Evolutionary conservation across 2,329 filamentous ascomycete species (phyloP).

Genomic region (Scortechinia acanthostroma): DNA sequence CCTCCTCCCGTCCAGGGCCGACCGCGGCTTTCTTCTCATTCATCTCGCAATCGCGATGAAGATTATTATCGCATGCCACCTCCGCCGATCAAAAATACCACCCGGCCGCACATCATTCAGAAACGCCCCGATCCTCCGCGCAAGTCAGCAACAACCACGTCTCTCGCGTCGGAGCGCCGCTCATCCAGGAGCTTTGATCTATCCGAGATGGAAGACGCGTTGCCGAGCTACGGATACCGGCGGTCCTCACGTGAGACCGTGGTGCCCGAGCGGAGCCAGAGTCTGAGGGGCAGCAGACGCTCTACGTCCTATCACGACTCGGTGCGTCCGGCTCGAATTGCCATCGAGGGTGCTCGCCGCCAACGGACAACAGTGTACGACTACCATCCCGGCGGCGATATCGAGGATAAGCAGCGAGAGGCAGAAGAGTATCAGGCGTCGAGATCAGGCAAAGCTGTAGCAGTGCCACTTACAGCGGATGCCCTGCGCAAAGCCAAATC

Average conservation of each 20-base stretch:
- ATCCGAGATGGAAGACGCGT: neutral
- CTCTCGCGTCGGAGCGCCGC: constrained; percentile 16
- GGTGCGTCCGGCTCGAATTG: neutral
- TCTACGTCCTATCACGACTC: neutral
- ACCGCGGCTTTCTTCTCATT: neutral
- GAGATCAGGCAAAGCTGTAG: constrained; percentile 10
- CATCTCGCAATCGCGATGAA: constrained; percentile 18
- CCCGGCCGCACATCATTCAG: constrained; percentile 21
- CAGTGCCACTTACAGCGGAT: constrained; percentile 21
- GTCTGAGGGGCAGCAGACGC: neutral
- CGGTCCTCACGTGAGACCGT: neutral
- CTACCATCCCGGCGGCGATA: constrained; percentile 5
- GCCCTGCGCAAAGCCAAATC: constrained; percentile 18
- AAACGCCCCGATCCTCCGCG: constrained; percentile 18
- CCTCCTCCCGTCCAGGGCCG: no score
- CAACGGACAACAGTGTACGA: neutral
- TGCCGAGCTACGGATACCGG: neutral
- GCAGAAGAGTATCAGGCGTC: constrained; percentile 28
- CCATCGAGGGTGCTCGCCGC: neutral
- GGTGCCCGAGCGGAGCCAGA: neutral
- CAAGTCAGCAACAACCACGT: constrained; percentile 18
- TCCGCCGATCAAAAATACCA: constrained; percentile 18
- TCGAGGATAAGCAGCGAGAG: constrained; percentile 25
- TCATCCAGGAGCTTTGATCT: constrained; percentile 11
- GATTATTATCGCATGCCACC: constrained; percentile 31